These are phyloP conservation scores for Debaryomyces psychrophilus DNA, from an alignment of 1,139 yeast species.

Conservation along the genomic window DNA sequence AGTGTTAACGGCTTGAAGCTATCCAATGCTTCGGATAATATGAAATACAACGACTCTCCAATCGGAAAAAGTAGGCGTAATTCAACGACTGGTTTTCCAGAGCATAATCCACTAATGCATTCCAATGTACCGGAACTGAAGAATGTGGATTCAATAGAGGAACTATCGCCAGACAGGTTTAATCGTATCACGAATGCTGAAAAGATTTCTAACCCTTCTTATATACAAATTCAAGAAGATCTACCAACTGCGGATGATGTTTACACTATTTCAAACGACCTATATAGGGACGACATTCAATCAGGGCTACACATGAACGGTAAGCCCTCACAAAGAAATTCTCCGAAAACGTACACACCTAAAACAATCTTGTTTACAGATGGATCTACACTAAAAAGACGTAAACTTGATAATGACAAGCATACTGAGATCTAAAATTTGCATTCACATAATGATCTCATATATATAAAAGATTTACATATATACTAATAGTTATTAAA, in stretches of 20 bases:
- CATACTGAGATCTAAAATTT: not conserved
- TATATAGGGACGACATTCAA: not conserved
- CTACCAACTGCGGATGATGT: not conserved
- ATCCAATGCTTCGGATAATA: slow-evolving; percentile 7
- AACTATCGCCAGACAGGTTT: not conserved
- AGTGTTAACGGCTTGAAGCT: slow-evolving; percentile 18
- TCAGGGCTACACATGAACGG: not conserved
- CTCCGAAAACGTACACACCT: not conserved
- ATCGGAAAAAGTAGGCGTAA: not conserved
- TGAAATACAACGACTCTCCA: not conserved
- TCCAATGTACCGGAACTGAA: not conserved
- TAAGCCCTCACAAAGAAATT: not conserved
- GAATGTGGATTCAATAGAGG: not conserved
- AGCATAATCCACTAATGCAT: not conserved
- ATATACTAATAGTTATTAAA: not conserved
- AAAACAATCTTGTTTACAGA: not conserved
- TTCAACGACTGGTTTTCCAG: not conserved
- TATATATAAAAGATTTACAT: not conserved
- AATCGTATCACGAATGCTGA: not conserved
- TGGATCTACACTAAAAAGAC: slow-evolving; percentile 5
- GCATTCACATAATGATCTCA: slow-evolving; percentile 4
- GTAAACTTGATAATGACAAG: slow-evolving; percentile 4
- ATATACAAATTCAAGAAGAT: not conserved
- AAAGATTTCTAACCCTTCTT: not conserved
- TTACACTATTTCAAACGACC: not conserved